Percentiles rank a stretch among this genome's conserved stretches.
Conservation (phyloP, 495 filamentous ascomycete genomes). For the Collariella sp. region DNA sequence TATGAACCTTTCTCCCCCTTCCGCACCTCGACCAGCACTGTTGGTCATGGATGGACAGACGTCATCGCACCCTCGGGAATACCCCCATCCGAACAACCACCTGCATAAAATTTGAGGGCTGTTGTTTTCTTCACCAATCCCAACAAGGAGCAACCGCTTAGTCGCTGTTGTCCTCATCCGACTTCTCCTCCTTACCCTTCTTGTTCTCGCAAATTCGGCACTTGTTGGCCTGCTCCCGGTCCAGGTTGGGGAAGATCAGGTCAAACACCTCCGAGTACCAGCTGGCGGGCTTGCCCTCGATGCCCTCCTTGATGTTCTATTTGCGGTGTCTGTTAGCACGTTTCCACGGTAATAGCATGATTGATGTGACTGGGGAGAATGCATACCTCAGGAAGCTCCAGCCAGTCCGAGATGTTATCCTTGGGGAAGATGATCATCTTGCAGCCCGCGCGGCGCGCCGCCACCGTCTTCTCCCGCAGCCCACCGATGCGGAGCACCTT, state of each 20-base stretch:
- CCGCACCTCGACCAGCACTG: no score
- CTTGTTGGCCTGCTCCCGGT: slow-evolving; percentile 61
- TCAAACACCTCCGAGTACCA: slow-evolving; percentile 96
- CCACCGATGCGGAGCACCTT: slow-evolving; percentile 96
- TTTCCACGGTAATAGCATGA: background rate
- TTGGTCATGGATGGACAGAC: no score
- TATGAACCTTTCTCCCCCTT: no score
- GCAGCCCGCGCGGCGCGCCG: slow-evolving; percentile 84
- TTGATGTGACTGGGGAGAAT: background rate
- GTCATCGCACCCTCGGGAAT: no score
- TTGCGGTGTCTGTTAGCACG: slow-evolving; percentile 29
- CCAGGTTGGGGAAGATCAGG: slow-evolving; percentile 76
- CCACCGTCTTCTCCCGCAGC: slow-evolving; percentile 97
- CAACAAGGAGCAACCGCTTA: background rate
- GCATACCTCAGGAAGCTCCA: slow-evolving; percentile 92
- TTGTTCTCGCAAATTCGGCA: slow-evolving; percentile 54
- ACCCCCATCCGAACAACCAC: no score
- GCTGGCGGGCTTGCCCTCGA: slow-evolving; percentile 77
- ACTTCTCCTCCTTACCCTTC: slow-evolving; percentile 39
- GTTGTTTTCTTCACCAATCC: background rate
- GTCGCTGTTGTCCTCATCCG: slow-evolving; percentile 29
- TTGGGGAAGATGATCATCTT: slow-evolving; percentile 91
- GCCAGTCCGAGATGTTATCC: slow-evolving; percentile 94
- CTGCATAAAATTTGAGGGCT: no score
- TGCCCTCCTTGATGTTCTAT: slow-evolving; percentile 93